Evolutionary conservation across 345 rosid genomes (phyloP), one percentile per base, ranked within the genome.

Genomic region (Brassica napus): DNA sequence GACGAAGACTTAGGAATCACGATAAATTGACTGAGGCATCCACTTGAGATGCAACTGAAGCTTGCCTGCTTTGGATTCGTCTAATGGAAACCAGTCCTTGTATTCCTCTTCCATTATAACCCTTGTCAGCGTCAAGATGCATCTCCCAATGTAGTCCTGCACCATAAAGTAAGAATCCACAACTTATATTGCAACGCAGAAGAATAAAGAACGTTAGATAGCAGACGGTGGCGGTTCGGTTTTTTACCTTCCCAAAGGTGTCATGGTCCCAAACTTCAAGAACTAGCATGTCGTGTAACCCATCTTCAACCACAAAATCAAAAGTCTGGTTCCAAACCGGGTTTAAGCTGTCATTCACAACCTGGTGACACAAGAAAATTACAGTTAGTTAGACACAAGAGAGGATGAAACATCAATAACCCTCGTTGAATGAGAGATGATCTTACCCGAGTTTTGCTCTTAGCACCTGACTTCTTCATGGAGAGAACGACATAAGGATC

Each of bases 241-340:
- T 73, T 28, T 28, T 70, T 88, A 96, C 99, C 97, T 96, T 96
- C 78, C 99, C 98, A 78, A 93, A 96, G 58, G 99, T 90, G 86
- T 96, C 99, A 42, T 96, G 98, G 83, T 96, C 99, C 86, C 86
- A 93, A 23, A 96, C 86, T 89, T 96, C 99, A 61, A 87, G 83
- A 35, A 96, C 88, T 72, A 96, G 90, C 99, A 96, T 90, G 58
- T 96, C 99, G 69, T 96, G 99, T 54, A 93, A 85, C 73, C 98
- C 99, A 59, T 93, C 98, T 86, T 96, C 99, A 15, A 96, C 61
- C 12, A 96, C 97, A 64, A 96, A 93, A 84, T 96, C 99, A 82
- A 92, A 96, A 39, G 97, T 93, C 83, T 93, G 98, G 79, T 92
- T 89, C 98, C 99, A 96, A 49, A 90, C 92, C 1, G 99, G 99